Conservation (phyloP, 306 rosid genomes). For the Lotus japonicus region DNA sequence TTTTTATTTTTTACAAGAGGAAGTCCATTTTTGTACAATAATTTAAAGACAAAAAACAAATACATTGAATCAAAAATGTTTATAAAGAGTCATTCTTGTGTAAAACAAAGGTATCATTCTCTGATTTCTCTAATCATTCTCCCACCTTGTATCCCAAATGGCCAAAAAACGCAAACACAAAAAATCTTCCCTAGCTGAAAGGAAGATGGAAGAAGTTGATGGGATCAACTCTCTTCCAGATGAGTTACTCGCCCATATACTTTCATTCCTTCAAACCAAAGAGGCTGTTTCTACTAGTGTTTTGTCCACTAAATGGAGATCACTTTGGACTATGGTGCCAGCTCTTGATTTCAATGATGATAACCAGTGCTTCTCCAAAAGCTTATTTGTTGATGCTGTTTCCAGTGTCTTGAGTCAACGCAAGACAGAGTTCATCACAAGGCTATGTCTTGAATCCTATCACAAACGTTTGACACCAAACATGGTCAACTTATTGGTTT, state of each 20-base stretch:
- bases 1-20: too few species aligned
- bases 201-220: neutral
- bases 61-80: neutral
- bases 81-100: neutral
- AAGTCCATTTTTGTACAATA: too few species aligned
- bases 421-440: neutral
- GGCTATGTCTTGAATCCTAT: neutral
- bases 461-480: too few species aligned
- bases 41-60: too few species aligned
- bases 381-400: too few species aligned
- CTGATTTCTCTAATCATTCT: neutral
- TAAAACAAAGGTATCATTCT: neutral
- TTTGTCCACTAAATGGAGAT: neutral
- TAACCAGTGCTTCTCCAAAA: neutral
- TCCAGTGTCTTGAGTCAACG: neutral
- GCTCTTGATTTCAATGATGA: neutral
- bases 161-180: neutral
- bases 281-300: neutral
- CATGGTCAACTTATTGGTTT: neutral
- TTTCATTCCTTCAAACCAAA: neutral
- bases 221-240: neutral
- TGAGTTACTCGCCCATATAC: neutral
- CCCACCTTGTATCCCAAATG: neutral
- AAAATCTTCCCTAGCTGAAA: neutral
- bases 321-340: neutral